Evolutionary conservation across 73 alveolate genomes (phyloP).

Genomic region (Stentor roeselii): DNA sequence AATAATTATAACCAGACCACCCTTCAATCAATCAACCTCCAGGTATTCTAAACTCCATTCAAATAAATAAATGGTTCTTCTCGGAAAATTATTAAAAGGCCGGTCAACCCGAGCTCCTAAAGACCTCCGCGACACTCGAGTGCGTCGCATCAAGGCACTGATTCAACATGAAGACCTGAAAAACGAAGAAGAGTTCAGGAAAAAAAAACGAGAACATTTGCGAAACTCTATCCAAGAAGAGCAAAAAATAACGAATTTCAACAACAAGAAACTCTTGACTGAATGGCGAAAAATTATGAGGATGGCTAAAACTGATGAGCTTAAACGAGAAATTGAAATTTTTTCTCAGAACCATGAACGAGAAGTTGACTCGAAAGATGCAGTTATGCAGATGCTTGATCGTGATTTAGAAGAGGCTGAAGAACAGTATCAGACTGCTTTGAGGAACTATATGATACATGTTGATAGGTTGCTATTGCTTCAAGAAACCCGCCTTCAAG

Average conservation of each 20-base stretch:
- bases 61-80: conserved; percentile 56
- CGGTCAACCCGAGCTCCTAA: conserved; percentile 60
- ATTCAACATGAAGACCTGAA: conserved; percentile 41
- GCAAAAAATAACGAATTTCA: conserved; percentile 77
- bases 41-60: neutral
- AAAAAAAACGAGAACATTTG: conserved; percentile 62
- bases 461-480: conserved; percentile 82
- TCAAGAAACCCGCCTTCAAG: conserved; percentile 88
- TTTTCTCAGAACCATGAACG: conserved; percentile 94
- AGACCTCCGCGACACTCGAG: conserved; percentile 33
- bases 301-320: conserved; percentile 95
- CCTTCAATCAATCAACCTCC: too few relatives aligned
- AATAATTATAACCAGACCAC: too few relatives aligned
- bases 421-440: conserved; percentile 96
- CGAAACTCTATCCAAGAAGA: conserved; percentile 65
- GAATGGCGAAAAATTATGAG: conserved; percentile 98
- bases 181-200: conserved; percentile 64
- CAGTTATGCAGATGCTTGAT: conserved; percentile 96
- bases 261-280: conserved; percentile 89
- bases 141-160: conserved; percentile 20
- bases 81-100: conserved; percentile 81
- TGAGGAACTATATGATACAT: conserved; percentile 92
- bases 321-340: conserved; percentile 88
- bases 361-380: conserved; percentile 98
- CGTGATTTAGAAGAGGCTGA: conserved; percentile 97